These are phyloP conservation scores for Striga hermonthica DNA, from an alignment of 305 asterid species.

Conservation along the genomic window DNA sequence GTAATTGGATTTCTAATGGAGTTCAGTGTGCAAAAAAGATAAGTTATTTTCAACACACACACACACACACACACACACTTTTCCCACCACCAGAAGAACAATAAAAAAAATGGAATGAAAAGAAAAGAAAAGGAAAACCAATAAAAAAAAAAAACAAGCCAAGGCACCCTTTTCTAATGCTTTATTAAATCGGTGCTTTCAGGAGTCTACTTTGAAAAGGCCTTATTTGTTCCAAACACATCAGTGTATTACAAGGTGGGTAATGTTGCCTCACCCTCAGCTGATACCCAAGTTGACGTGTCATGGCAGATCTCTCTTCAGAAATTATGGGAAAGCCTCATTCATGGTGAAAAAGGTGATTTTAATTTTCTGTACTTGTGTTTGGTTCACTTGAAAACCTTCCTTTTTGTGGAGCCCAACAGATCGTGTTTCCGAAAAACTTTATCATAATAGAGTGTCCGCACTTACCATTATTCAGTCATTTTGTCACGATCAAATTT, in stretches of 20 bases:
- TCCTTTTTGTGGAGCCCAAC: constrained; percentile 13
- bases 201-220: constrained; percentile 85
- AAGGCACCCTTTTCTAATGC: constrained; percentile 7
- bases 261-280: constrained; percentile 41
- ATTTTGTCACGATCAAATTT: too few relatives aligned
- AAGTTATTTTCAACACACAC: background rate
- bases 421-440: background rate
- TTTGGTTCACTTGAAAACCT: constrained; percentile 10
- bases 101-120: background rate
- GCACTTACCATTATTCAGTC: too few relatives aligned
- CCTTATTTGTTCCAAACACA: constrained; percentile 89
- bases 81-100: background rate
- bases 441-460: too few relatives aligned
- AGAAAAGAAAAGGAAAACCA: background rate
- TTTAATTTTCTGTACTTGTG: constrained; percentile 9
- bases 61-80: background rate
- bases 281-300: constrained; percentile 72
- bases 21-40: constrained; percentile 21
- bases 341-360: constrained; percentile 60
- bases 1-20: constrained; percentile 37
- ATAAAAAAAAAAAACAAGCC: background rate
- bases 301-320: constrained; percentile 93
- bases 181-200: constrained; percentile 34
- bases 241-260: constrained; percentile 91
- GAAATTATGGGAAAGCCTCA: constrained; percentile 76